Base-by-base conservation (phyloP, 768 basidiomycete genomes). In the Lentinula raphanica region DNA sequence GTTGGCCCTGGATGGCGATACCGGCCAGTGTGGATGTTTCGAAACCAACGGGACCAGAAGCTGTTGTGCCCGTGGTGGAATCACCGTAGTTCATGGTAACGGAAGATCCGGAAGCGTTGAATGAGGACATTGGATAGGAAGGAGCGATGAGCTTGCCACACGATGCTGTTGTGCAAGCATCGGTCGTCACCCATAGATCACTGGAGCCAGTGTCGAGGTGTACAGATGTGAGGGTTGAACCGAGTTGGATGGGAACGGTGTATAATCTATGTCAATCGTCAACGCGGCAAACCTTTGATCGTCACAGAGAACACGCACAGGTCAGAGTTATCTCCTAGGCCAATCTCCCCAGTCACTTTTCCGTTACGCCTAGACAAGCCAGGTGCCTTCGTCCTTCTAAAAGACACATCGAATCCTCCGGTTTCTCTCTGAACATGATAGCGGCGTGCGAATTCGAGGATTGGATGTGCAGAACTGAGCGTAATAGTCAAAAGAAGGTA, bases 131-230 rank as follows among this genome's bases (percentile, higher is more conserved):
- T 4, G 80, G 74, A 60, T 84, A 83, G 4, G 76, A 68, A 12
- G 78, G 63, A 6, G 76, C 68, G 13, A 62, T 65, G 2, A 68
- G 60, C 21, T 68, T 64, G 36, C 67, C 66, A 67, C 84, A 86
- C 2, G 73, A 63, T 8, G 70, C 70, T 6, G 63, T 59, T 3
- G 65, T 64, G 64, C 84, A 88, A 3, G 69, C 66, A 53, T 80
- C 74, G 0, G 85, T 82, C 23, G 84, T 68, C 4, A 86, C 77
- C 87, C 87, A 89, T 7, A 88, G 68, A 63, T 89, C 87, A 35
- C 84, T 82, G 3, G 87, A 88, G 21, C 87, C 87, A 2, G 87
- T 87, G 63, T 88, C 81, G 36, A 84, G 66, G 45, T 84, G 74
- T 19, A 83, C 71, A 17, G 71, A 64, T 23, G 67, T 60, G 29